Evolutionary conservation across 192 early-diverging fungal species (phyloP).

Genomic region (Backusella morwellensis): DNA sequence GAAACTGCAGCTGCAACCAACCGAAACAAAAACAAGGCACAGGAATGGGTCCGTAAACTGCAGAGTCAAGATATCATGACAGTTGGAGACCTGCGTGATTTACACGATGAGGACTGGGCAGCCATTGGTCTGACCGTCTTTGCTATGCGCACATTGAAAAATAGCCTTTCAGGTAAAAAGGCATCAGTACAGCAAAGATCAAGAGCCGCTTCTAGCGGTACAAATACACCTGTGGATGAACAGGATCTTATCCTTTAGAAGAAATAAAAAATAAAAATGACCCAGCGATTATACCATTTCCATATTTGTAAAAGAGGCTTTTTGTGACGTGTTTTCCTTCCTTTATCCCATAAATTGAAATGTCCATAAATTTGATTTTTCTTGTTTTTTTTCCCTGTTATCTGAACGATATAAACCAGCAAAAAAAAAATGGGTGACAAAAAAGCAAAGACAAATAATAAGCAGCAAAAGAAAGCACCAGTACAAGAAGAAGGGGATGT

Average conservation of each 20-base stretch:
- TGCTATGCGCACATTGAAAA: constrained; percentile 53
- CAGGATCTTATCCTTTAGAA: constrained; percentile 4
- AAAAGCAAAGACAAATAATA: constrained; percentile 6
- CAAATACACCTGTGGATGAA: constrained; percentile 22
- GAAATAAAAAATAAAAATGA: no score
- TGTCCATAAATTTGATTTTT: neutral
- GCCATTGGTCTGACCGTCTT: constrained; percentile 59
- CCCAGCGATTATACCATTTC: neutral
- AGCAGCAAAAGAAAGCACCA: neutral
- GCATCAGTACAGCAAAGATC: neutral
- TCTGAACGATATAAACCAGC: neutral
- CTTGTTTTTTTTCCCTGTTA: neutral
- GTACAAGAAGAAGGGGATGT: neutral
- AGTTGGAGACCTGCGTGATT: constrained; percentile 69
- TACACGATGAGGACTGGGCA: constrained; percentile 75
- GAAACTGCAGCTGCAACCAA: constrained; percentile 67
- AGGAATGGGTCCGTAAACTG: constrained; percentile 67
- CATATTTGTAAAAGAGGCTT: neutral
- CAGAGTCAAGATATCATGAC: constrained; percentile 78
- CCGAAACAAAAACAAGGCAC: constrained; percentile 64
- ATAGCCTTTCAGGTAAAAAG: constrained; percentile 47
- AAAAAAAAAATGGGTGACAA: neutral
- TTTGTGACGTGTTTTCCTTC: neutral
- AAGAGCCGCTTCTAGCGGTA: constrained; percentile 8
- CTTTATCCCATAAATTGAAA: neutral